These are phyloP conservation scores for Ormosia semicastrata DNA, from an alignment of 306 rosid genomes.

Conservation along the genomic window DNA sequence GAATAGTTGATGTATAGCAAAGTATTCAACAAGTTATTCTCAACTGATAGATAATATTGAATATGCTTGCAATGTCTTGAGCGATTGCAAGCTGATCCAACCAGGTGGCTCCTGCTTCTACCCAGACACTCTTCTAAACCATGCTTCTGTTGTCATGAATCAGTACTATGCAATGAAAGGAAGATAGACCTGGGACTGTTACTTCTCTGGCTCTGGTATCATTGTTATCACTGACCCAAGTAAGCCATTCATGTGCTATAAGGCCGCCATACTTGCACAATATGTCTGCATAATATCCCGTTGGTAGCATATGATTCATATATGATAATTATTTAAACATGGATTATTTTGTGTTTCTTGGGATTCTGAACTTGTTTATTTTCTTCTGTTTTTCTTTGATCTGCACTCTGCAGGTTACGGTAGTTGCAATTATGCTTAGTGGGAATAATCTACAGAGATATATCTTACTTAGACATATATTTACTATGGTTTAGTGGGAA, in stretches of 20 bases:
- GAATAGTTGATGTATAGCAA: slow-evolving; percentile 42
- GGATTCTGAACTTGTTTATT: not conserved
- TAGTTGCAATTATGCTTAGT: slow-evolving; percentile 22
- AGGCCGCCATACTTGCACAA: not conserved
- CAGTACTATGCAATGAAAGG: slow-evolving; percentile 33
- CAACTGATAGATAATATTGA: slow-evolving; percentile 15
- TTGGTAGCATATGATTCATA: too few species aligned
- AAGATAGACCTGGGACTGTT: slow-evolving; percentile 27
- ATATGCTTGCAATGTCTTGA: slow-evolving; percentile 16
- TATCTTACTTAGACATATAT: not conserved
- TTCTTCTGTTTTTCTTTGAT: not conserved
- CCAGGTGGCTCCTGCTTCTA: slow-evolving; percentile 32
- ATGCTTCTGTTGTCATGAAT: slow-evolving; percentile 56
- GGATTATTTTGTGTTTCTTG: not conserved
- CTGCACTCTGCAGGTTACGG: slow-evolving; percentile 32
- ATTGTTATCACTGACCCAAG: slow-evolving; percentile 38
- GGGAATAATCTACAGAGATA: not conserved
- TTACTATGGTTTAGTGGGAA: too few species aligned
- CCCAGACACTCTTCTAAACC: slow-evolving; percentile 29
- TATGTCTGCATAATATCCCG: not conserved
- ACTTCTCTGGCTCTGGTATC: slow-evolving; percentile 33
- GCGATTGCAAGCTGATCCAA: slow-evolving; percentile 24
- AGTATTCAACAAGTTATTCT: slow-evolving; percentile 18
- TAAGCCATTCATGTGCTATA: not conserved
- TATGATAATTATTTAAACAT: not conserved